Evolutionary conservation across 108 stramenopile species (phyloP).

Genomic region (Parmales sp.): DNA sequence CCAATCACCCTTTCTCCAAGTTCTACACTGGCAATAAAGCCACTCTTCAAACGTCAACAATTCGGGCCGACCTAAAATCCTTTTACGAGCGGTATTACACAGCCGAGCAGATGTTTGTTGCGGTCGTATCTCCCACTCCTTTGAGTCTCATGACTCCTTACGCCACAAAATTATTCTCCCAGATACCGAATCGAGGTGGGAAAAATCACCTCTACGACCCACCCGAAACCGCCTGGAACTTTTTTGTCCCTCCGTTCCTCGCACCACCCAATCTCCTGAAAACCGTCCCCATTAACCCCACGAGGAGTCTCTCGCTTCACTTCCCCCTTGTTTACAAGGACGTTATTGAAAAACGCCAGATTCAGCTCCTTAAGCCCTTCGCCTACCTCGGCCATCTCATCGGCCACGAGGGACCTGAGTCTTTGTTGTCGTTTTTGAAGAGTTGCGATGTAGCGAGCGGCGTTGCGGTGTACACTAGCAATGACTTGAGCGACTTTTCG

Average conservation of each 20-base stretch:
- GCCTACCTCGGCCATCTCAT: slow-evolving; percentile 63
- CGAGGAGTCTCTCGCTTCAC: neutral
- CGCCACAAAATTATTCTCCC: too few species aligned
- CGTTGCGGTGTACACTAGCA: slow-evolving; percentile 38
- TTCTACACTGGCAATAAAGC: slow-evolving; percentile 87
- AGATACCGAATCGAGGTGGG: too few species aligned
- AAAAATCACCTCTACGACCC: too few species aligned
- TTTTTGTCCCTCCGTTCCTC: too few species aligned
- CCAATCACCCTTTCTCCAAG: slow-evolving; percentile 74
- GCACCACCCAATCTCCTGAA: too few species aligned
- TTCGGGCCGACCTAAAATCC: too few species aligned
- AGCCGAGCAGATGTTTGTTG: too few species aligned
- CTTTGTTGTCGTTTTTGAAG: slow-evolving; percentile 68
- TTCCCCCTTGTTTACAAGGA: neutral
- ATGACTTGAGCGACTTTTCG: slow-evolving; percentile 60
- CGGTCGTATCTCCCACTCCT: too few species aligned
- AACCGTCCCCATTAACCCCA: too few species aligned
- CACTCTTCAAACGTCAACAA: slow-evolving; percentile 22
- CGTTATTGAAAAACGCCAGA: neutral
- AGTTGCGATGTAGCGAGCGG: slow-evolving; percentile 64
- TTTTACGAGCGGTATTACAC: too few species aligned
- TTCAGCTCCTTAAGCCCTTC: slow-evolving; percentile 19
- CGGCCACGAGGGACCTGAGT: slow-evolving; percentile 78
- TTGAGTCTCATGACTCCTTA: too few species aligned
- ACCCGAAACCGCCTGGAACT: too few species aligned